Percentiles rank a stretch among this genome's conserved stretches.
These are phyloP conservation scores for Colletotrichum chrysophilum DNA, from an alignment of 2,329 filamentous ascomycete species.

Conservation along the genomic window DNA sequence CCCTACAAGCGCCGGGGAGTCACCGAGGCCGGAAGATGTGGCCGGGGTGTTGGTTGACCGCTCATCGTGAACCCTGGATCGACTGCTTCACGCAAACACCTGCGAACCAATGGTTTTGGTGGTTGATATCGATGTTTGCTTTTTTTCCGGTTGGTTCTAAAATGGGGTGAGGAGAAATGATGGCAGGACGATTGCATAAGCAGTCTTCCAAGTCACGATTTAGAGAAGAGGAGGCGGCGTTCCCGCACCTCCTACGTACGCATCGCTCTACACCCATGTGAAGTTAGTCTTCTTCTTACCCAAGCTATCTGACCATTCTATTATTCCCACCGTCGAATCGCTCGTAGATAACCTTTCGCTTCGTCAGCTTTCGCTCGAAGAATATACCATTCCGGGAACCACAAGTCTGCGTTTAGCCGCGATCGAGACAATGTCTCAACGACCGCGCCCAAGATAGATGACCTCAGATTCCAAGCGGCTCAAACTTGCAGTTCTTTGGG, in stretches of 20 bases:
- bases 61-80: not conserved
- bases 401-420: not conserved
- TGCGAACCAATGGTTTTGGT: not conserved
- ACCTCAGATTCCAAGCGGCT: not conserved
- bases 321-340: not conserved
- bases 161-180: not conserved
- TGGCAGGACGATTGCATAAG: not conserved
- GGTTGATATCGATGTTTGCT: not conserved
- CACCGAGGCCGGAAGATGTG: not conserved
- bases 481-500: not conserved
- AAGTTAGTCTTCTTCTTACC: not conserved
- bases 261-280: not conserved
- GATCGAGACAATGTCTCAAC: not conserved
- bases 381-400: rapidly evolving
- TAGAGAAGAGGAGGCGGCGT: not conserved
- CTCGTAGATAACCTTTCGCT: not conserved
- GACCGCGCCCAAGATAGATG: not conserved
- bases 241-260: not conserved
- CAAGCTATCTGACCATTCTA: not conserved
- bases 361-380: not conserved
- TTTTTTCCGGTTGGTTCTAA: not conserved
- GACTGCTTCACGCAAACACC: not conserved
- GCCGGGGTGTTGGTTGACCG: not conserved
- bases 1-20: not conserved
- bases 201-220: not conserved